Evolutionary conservation across 148 eudicot genomes (phyloP), one percentile per base, ranked within the genome.

Genomic region (Rhododendron kiyosumense): DNA sequence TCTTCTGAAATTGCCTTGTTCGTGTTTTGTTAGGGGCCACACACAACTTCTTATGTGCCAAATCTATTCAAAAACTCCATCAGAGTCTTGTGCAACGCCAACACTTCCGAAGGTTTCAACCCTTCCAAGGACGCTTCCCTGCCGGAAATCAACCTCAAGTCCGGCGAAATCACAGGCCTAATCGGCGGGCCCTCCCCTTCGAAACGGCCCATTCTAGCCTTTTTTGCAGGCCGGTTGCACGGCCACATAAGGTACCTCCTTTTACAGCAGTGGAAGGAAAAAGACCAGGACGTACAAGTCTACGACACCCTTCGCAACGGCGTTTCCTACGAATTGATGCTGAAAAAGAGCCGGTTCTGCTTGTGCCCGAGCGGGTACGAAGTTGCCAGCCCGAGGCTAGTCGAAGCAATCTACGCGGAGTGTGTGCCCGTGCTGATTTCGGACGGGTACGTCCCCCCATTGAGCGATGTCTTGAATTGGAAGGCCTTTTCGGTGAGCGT

Each of bases 11-110:
- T 71, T 75, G 32, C 22, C 49, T 51, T n/a, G 20, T 84, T 65
- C 81, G 26, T 43, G 4, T 4, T 80, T 54, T 18, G 32, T 26
- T 86, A 94, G 93, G 97, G 91, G 20, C 94, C 95, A 20, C 73
- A 89, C 86, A 63, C 93, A 18, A 85, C 86, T 12, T 71, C 89
- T 0, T 89, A 91, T 32, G 94, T 85, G 5, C 94, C 97, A 9
- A 46, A 89, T 43, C 83, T 92, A 0, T 93, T 83, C 92, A 91
- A 91, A 75, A 94, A 90, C 83, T 91, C 94, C 78, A 93, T 94
- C 30, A 88, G 98, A 89, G 98, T 90, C 0, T 85, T 94, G 17
- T 94, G 95, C 90, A 94, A 94, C 77, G 98, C 98, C 32, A 94
- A 94, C 81, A 90, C 92, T 1, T 90, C 94, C 0, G 95, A 94